A percentile compares a stretch with the other conserved stretches of the same genome.
Conservation (phyloP, 805 yeast genomes). For the Wickerhamomyces subpelliculosus region DNA sequence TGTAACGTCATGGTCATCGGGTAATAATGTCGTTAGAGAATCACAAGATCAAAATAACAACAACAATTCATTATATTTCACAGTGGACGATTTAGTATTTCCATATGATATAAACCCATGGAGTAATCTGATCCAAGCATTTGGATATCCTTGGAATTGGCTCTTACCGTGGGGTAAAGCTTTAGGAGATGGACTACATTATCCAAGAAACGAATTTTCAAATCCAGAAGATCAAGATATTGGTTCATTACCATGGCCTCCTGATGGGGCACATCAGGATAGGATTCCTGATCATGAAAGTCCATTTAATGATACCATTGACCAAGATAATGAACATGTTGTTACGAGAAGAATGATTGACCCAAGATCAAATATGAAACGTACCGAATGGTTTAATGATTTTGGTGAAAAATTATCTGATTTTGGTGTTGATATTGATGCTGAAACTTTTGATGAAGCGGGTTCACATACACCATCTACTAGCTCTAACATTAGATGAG, state of each 20-base stretch:
- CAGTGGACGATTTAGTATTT: slow-evolving; percentile 63
- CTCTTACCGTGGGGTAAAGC: slow-evolving; percentile 66
- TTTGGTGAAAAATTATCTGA: slow-evolving; percentile 82
- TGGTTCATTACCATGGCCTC: slow-evolving; percentile 84
- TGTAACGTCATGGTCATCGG: slow-evolving; percentile 15
- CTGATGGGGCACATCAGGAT: slow-evolving; percentile 61
- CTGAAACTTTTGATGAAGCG: too few species aligned
- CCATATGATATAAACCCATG: slow-evolving; percentile 74
- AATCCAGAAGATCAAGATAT: slow-evolving; percentile 46
- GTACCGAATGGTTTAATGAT: slow-evolving; percentile 61
- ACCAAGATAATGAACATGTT: slow-evolving; percentile 20
- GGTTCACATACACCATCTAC: too few species aligned
- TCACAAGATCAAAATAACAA: not conserved
- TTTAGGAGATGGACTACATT: slow-evolving; percentile 50
- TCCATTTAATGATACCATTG: too few species aligned
- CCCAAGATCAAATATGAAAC: slow-evolving; percentile 8
- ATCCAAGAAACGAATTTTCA: slow-evolving; percentile 45
- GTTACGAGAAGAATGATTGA: slow-evolving; percentile 18
- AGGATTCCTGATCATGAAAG: too few species aligned
- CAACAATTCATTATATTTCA: slow-evolving; percentile 26
- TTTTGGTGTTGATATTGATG: slow-evolving; percentile 80
- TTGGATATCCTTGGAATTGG: slow-evolving; percentile 67
- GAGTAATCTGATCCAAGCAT: slow-evolving; percentile 41
- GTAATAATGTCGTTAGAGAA: not conserved
- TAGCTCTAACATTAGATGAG: too few species aligned